Conservation (phyloP, 352 stramenopile species). For the Phytophthora aleatoria region DNA sequence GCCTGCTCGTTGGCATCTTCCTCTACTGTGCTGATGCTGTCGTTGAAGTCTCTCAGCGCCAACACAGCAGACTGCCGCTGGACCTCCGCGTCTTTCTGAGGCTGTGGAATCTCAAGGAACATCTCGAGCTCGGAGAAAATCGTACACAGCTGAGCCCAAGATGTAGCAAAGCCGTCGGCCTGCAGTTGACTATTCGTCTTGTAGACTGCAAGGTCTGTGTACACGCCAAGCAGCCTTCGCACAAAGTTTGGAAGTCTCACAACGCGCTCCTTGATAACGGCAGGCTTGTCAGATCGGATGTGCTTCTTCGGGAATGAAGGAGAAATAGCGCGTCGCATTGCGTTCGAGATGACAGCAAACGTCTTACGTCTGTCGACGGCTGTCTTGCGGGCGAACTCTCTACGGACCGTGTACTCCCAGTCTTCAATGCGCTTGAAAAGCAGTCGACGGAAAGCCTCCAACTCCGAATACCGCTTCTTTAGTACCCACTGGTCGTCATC, state of each 20-base stretch:
- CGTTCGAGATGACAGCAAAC: slow-evolving; percentile 52
- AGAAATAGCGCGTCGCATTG: slow-evolving; percentile 49
- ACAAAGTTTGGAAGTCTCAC: slow-evolving; percentile 50
- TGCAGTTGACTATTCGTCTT: slow-evolving; percentile 33
- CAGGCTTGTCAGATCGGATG: slow-evolving; percentile 45
- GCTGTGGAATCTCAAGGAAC: slow-evolving; percentile 55
- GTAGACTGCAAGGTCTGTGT: slow-evolving; percentile 60
- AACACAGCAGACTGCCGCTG: slow-evolving; percentile 48
- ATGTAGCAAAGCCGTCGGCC: slow-evolving; percentile 23
- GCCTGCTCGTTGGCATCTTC: slow-evolving; percentile 17
- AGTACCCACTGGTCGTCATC: slow-evolving; percentile 46
- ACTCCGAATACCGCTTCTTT: slow-evolving; percentile 67
- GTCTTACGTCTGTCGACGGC: slow-evolving; percentile 29
- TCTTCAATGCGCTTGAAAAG: slow-evolving; percentile 47
- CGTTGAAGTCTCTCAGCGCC: slow-evolving; percentile 51
- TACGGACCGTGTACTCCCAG: slow-evolving; percentile 41
- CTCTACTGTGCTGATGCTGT: not conserved
- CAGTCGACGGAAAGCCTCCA: slow-evolving; percentile 41
- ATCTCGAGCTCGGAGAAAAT: slow-evolving; percentile 44
- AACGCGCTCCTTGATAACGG: slow-evolving; percentile 44
- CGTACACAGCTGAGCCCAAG: slow-evolving; percentile 25
- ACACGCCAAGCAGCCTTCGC: slow-evolving; percentile 49
- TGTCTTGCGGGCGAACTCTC: slow-evolving; percentile 33
- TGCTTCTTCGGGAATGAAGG: slow-evolving; percentile 56
- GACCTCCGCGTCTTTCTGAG: slow-evolving; percentile 50